Conservation (phyloP, 2,329 filamentous ascomycete species). For the Paraphaeosphaeria sporulosa region DNA sequence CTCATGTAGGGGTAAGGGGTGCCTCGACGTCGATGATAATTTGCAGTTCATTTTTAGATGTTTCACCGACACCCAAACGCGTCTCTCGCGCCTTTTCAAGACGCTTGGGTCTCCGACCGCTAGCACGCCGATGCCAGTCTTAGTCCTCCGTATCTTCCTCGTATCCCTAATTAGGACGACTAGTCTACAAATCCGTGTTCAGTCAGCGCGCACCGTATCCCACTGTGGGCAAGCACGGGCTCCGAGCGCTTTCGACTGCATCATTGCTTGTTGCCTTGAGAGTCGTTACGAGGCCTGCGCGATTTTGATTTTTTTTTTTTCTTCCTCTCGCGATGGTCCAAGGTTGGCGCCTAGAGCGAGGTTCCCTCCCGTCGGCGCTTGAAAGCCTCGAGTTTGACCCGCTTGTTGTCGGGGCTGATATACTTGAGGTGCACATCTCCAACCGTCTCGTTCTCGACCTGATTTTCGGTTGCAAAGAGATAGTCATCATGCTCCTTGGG, state of each 20-base stretch:
- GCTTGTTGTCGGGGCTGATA: constrained; percentile 41
- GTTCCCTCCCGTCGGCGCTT: constrained; percentile 22
- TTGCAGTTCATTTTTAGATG: constrained; percentile 14
- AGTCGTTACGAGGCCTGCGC: background rate
- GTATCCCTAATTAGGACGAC: constrained; percentile 1
- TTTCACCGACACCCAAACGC: background rate
- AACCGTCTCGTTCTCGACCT: constrained; percentile 41
- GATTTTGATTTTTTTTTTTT: background rate
- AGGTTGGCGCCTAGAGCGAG: background rate
- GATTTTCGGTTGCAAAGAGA: constrained; percentile 51
- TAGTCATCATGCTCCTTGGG: constrained; percentile 53
- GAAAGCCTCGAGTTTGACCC: constrained; percentile 46
- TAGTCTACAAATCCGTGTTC: background rate
- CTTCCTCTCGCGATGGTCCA: background rate
- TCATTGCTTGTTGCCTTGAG: background rate
- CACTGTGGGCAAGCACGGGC: background rate
- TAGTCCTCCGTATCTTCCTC: background rate
- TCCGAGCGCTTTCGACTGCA: too few relatives aligned
- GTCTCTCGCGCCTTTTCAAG: background rate
- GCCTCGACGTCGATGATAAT: background rate
- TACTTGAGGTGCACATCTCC: constrained; percentile 40
- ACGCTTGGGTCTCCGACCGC: background rate
- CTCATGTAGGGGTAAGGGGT: constrained; percentile 9
- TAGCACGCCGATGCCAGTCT: background rate
- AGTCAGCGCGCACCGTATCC: background rate